A percentile compares a stretch with the other conserved stretches of the same genome.
Conservation (phyloP, 2,329 filamentous ascomycete species). For the Penicillium digitatum region DNA sequence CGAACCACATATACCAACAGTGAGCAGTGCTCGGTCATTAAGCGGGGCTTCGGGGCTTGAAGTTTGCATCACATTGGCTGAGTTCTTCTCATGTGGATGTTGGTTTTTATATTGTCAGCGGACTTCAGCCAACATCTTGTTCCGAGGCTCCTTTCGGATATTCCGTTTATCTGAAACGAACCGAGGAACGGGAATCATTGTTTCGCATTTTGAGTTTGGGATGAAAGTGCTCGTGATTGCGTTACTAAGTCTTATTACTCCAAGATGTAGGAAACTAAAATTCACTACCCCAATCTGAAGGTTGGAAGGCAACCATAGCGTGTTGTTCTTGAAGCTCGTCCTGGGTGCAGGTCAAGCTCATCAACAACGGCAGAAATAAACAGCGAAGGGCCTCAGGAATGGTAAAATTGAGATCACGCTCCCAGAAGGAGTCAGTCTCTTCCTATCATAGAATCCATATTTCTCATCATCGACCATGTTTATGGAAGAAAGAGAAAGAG, state of each 20-base stretch:
- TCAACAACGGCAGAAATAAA: slow-evolving; percentile 6
- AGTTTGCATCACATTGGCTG: background rate
- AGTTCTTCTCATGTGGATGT: background rate
- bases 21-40: background rate
- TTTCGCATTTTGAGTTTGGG: background rate
- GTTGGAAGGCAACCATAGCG: background rate
- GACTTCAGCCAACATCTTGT: background rate
- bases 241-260: background rate
- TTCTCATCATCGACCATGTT: slow-evolving; percentile 44
- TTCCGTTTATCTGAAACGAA: background rate
- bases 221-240: background rate
- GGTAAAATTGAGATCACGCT: slow-evolving; percentile 41
- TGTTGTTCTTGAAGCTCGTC: background rate
- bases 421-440: slow-evolving; percentile 45
- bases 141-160: background rate
- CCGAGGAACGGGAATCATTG: too few relatives aligned
- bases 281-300: background rate
- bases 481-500: slow-evolving; percentile 21
- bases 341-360: background rate
- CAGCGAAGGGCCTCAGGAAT: slow-evolving; percentile 39
- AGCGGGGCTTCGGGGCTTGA: background rate
- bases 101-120: background rate
- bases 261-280: background rate
- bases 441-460: slow-evolving; percentile 46
- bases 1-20: background rate